Evolutionary conservation across 78 protist species (phyloP), one percentile per base, ranked within the genome.

Genomic region (Dictyostelium intermedium): DNA sequence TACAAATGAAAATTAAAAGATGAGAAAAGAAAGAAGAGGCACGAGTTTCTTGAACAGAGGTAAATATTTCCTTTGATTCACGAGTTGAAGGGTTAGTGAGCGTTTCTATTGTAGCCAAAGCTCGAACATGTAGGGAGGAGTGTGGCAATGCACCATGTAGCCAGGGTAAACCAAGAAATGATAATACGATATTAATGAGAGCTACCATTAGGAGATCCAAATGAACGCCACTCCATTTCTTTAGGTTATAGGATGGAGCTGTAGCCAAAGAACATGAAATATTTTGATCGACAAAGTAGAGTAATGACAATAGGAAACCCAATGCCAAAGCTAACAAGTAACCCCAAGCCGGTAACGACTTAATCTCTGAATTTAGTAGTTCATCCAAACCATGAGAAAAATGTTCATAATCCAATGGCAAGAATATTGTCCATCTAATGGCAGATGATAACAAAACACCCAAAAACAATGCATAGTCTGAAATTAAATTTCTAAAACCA

Each of bases 111-210:
- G 39, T 50, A 9, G 87, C 87, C 30, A 82, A 35, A 20, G 87
- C 87, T 61, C 87, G 60, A 35, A 60, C 76, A 61, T 82, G 87
- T 35, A 82, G 37, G 20, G 78, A 16, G 18, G 56, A 34, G 37
- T 82, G 87, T 47, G 87, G 87, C 37, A 82, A 82, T 20, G 87
- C 87, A 3, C 87, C 87, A 32, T 82, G 87, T 3, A 82, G 2
- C 87, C 87, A 82, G 0, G 87, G 87, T 61, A 82, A 82, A 60
- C 87, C 87, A 2, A 82, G 27, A 20, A 82, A 60, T 32, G 87
- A 82, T 25, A 82, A 30, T 37, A 82, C 50, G 2, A 82, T 82
- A 82, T 82, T 82, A 0, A 82, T 82, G 2, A 50, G 18, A 20
- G 69, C 87, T 23, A 82, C 87, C 1, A 60, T 8, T 3, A 82